Conservation (phyloP, 768 basidiomycete genomes). For the Calocera viscosa region DNA sequence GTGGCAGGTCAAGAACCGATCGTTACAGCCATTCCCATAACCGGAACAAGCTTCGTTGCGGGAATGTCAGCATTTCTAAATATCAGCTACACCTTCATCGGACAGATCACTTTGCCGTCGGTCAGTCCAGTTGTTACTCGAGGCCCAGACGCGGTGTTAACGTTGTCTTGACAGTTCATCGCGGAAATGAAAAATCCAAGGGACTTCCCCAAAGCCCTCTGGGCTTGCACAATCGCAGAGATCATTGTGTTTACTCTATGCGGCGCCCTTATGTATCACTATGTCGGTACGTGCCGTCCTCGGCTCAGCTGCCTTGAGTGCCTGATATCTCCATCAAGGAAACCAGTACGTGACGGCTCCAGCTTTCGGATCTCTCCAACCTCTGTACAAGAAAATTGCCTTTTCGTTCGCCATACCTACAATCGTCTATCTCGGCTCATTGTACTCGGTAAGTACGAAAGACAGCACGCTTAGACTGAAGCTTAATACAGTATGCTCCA, state of each 20-base stretch:
- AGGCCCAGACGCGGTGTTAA: neutral
- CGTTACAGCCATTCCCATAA: slow-evolving; percentile 29
- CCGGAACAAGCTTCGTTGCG: slow-evolving; percentile 32
- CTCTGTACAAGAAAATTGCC: slow-evolving; percentile 32
- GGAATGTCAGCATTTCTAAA: slow-evolving; percentile 39
- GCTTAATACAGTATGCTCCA: no score
- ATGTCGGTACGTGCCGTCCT: slow-evolving; percentile 19
- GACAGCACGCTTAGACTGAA: no score
- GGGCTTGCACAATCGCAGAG: slow-evolving; percentile 36
- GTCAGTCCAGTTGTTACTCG: slow-evolving; percentile 16
- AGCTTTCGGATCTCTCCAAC: slow-evolving; percentile 33
- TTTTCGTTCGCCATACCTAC: slow-evolving; percentile 39
- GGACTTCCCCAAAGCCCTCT: slow-evolving; percentile 38
- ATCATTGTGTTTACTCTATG: slow-evolving; percentile 34
- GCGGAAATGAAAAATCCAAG: slow-evolving; percentile 39
- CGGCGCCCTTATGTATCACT: slow-evolving; percentile 37
- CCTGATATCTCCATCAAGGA: slow-evolving; percentile 16
- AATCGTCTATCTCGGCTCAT: slow-evolving; percentile 34
- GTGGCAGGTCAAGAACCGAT: slow-evolving; percentile 29
- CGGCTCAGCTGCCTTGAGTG: neutral
- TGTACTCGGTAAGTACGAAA: slow-evolving; percentile 30
- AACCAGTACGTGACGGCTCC: slow-evolving; percentile 38
- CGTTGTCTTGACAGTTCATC: slow-evolving; percentile 27
- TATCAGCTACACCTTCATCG: slow-evolving; percentile 36
- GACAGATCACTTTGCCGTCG: slow-evolving; percentile 36